Evolutionary conservation across 2,329 filamentous ascomycete genomes (phyloP), one percentile per base, ranked within the genome.

Genomic region (Colletotrichum neosansevieriae): DNA sequence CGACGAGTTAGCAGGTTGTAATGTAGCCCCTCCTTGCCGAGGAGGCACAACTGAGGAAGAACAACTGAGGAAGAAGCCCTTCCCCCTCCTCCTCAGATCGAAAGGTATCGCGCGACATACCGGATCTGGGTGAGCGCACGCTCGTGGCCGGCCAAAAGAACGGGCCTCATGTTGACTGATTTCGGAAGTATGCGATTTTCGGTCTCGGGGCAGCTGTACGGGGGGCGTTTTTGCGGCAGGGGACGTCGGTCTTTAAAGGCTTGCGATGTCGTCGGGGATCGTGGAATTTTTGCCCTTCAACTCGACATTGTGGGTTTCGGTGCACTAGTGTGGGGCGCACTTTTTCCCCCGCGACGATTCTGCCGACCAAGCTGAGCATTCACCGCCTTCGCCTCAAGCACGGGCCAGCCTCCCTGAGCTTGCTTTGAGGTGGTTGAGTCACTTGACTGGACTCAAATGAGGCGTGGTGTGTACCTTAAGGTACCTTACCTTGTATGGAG

Each of bases 121-220:
- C 91, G 93, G 82, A 98, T 95, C 83, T 98, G 94, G 79, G 94
- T 97, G 83, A 97, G 88, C 83, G 94, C 93, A 86, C 94, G 92
- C 88, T 97, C 94, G 90, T 99, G 96, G 83, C 96, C 96, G 81
- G 94, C 91, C 77, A 99, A 89, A 76, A 99, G 87, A 82, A 98
- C 97, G 79, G 96, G 96, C 86, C 96, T 94, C 96, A 99, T 99
- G 71, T 83, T 94, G 84, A 81, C 61, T 66, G 66, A 57, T 66
- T 47, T 66, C 63, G 68, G 42, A 32, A 34, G 32, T 34, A 36
- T 71, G 71, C 73, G 57, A 69, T 65, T 71, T 49, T 65, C 44
- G 57, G n/a, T 67, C 62, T 69, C 42, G 66, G 66, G 66, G 42
- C 66, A 60, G 51, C 50, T 69, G 42, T 61, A 51, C 32, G 59